A percentile compares a stretch with the other conserved stretches of the same genome.
Evolutionary conservation across 352 stramenopile genomes (phyloP).

Genomic region (Phytopythium mirpurense): DNA sequence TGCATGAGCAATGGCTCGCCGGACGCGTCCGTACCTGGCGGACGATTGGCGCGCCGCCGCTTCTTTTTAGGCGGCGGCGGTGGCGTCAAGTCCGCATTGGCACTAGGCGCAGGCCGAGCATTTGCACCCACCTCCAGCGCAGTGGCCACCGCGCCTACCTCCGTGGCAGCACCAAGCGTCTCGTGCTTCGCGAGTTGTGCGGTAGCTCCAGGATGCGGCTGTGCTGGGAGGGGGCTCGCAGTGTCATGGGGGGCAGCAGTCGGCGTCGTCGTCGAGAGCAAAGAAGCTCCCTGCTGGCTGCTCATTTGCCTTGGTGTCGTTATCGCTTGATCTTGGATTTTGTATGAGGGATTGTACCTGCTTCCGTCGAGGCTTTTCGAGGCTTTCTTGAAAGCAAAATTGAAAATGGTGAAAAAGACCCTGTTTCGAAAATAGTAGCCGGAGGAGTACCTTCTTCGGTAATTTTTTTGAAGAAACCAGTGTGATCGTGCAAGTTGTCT

Average conservation of each 20-base stretch:
- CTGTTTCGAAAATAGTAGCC: background rate
- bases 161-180: background rate
- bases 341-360: slow-evolving; percentile 3
- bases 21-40: background rate
- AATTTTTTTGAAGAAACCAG: too few relatives aligned
- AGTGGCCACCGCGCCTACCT: too few relatives aligned
- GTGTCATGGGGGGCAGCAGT: background rate
- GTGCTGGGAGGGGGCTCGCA: too few relatives aligned
- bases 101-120: too few relatives aligned
- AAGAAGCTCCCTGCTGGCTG: background rate
- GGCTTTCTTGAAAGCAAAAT: too few relatives aligned
- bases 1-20: slow-evolving; percentile 11
- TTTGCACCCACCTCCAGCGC: too few relatives aligned
- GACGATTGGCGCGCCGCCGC: slow-evolving; percentile 11
- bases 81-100: background rate
- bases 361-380: too few relatives aligned
- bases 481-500: too few relatives aligned
- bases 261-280: background rate
- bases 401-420: too few relatives aligned
- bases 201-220: background rate
- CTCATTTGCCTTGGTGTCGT: background rate
- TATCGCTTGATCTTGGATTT: slow-evolving; percentile 3
- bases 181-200: too few relatives aligned
- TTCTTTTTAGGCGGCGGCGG: slow-evolving; percentile 11
- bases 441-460: too few relatives aligned